These are phyloP conservation scores for Saprolegnia parasitica DNA, from an alignment of 352 stramenopile species.

Conservation along the genomic window DNA sequence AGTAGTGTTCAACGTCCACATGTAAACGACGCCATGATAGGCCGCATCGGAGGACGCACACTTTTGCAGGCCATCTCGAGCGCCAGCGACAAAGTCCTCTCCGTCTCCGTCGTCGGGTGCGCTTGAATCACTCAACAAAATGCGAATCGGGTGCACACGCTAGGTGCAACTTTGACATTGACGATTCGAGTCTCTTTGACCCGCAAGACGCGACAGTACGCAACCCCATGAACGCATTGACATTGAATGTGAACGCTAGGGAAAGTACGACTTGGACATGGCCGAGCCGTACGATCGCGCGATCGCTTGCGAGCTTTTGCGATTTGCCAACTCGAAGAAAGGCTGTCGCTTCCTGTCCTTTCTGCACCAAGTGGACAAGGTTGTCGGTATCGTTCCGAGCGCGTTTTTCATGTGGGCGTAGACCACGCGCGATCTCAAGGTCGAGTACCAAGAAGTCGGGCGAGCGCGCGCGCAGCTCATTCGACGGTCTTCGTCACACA, in stretches of 20 bases:
- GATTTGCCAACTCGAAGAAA: constrained; percentile 64
- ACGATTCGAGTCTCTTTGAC: constrained; percentile 53
- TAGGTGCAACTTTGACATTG: constrained; percentile 66
- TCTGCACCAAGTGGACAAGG: constrained; percentile 35
- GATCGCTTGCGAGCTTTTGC: constrained; percentile 63
- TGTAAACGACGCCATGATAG: constrained; percentile 41
- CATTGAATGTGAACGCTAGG: constrained; percentile 30
- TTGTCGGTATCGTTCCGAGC: neutral
- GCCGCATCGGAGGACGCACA: constrained; percentile 42
- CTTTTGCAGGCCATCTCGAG: constrained; percentile 56
- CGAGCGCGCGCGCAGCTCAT: constrained; percentile 38
- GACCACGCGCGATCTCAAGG: constrained; percentile 47
- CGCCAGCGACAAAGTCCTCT: constrained; percentile 47
- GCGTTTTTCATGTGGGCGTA: constrained; percentile 29
- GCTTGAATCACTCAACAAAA: neutral
- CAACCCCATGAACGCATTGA: neutral
- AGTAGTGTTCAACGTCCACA: constrained; percentile 41
- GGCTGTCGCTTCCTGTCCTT: constrained; percentile 78
- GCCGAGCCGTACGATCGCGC: constrained; percentile 64
- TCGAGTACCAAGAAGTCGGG: constrained; percentile 54
- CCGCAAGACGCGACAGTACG: constrained; percentile 46
- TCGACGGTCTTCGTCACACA: constrained; percentile 56
- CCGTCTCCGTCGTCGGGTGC: constrained; percentile 47
- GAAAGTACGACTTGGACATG: constrained; percentile 71
- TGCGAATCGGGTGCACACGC: too few species aligned